Percentiles rank a stretch among this genome's conserved stretches.
These are phyloP conservation scores for Sporothrix protearum DNA, from an alignment of 2,329 filamentous ascomycete genomes.

Conservation along the genomic window DNA sequence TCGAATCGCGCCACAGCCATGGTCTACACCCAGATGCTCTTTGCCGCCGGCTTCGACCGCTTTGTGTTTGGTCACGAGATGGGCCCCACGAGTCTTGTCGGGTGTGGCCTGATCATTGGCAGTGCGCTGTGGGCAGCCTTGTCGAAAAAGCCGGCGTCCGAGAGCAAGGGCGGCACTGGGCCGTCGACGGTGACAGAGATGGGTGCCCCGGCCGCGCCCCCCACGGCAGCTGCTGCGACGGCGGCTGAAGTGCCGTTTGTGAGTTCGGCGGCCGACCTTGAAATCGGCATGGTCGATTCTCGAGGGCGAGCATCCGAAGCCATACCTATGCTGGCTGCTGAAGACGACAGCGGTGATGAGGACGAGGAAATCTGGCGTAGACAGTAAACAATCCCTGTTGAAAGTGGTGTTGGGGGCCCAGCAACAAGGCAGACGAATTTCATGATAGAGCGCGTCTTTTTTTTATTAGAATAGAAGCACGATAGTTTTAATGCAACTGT, in stretches of 20 bases:
- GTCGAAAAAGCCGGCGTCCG: constrained; percentile 37
- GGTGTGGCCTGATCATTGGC: constrained; percentile 52
- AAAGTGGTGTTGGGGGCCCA: not conserved
- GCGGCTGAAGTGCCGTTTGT: not conserved
- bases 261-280: constrained; percentile 33
- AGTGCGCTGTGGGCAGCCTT: constrained; percentile 51
- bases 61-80: constrained; percentile 52
- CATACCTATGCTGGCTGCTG: constrained; percentile 41
- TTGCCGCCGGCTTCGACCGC: constrained; percentile 51
- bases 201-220: constrained; percentile 26
- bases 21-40: constrained; percentile 57
- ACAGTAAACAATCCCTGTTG: not conserved
- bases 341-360: constrained; percentile 25
- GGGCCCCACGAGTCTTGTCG: constrained; percentile 47
- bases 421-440: not conserved
- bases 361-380: constrained; percentile 19
- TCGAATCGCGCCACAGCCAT: constrained; percentile 56
- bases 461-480: not conserved
- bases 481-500: not conserved
- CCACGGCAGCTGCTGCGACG: constrained; percentile 28
- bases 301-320: constrained; percentile 33
- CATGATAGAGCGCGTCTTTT: not conserved
- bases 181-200: not conserved
- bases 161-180: constrained; percentile 28
- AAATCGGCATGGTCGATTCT: constrained; percentile 30